Base-by-base conservation (phyloP, 805 yeast species). In the Komagataella phaffii region DNA sequence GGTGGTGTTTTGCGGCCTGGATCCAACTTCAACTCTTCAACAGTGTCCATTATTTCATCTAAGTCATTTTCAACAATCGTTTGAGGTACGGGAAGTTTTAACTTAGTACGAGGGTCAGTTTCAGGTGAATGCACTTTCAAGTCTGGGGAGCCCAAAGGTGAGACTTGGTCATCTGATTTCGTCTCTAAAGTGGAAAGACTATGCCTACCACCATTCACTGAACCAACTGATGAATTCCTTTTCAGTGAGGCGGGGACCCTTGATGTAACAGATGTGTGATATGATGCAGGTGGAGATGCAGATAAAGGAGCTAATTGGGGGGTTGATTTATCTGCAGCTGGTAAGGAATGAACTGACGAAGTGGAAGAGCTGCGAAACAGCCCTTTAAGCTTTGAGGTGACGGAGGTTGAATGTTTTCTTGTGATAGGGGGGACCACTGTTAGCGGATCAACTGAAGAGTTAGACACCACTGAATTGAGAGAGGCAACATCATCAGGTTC, bases 1-100 rank as follows among this genome's bases (percentile, higher is more conserved):
- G 21, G 21, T 45, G 46, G 46, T n/a, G 46, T 45, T 14, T 17
- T 17, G 10, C 46, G 19, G 18, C 19, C 21, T 45, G 7, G 52
- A 18, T 23, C 43, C 40, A n/a, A 7, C 6, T 19, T 48, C 2
- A 47, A 14, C 14, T 30, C 40, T 5, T 30, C 40, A 30, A 30
- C 53, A 8, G 45, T 55, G 46, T 62, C 67, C 17, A 64, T 50
- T 2, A 63, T 63, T 30, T 63, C 64, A 55, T 65, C 69, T 17
- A 64, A 52, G 53, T 64, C 66, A 51, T 65, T 64, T 49, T 65
- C 69, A 19, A 60, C 58, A 8, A 65, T 61, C 3, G 67, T 57
- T 30, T 30, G 40, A 3, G 67, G 63, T 67, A 64, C 64, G 36
- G 47, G 55, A 49, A 65, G 40, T 47, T 58, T 61, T 53, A 65